Evolutionary conservation across 331 rosid species (phyloP).

Genomic region (Malus hybrid): DNA sequence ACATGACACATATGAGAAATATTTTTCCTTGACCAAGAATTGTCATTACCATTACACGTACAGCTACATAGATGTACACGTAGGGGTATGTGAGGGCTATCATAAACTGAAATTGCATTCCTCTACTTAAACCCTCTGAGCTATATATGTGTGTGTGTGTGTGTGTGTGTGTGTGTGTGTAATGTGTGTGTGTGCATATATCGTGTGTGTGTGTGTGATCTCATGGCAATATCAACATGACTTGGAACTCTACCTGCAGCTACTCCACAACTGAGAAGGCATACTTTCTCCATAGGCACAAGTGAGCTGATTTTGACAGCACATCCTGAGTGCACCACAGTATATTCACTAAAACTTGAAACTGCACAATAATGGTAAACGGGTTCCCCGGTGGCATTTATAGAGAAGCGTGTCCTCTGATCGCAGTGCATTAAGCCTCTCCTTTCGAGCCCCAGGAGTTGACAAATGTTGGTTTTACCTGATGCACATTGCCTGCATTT

Average conservation of each 20-base stretch:
- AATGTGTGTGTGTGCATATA: background rate
- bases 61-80: background rate
- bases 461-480: slow-evolving; percentile 75
- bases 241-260: slow-evolving; percentile 68
- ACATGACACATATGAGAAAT: background rate
- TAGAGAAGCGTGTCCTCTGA: slow-evolving; percentile 77
- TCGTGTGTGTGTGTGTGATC: background rate
- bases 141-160: too few relatives aligned
- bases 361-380: slow-evolving; percentile 91
- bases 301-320: slow-evolving; percentile 66
- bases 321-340: slow-evolving; percentile 95
- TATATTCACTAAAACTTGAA: slow-evolving; percentile 93
- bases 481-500: slow-evolving; percentile 64
- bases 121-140: background rate
- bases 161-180: too few relatives aligned
- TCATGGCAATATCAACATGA: background rate
- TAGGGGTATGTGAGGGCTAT: background rate
- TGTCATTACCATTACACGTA: background rate
- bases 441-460: slow-evolving; percentile 81
- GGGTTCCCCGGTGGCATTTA: slow-evolving; percentile 62
- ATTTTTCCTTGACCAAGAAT: background rate
- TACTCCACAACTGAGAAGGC: slow-evolving; percentile 92
- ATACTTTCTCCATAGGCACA: slow-evolving; percentile 75
- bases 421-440: slow-evolving; percentile 92
- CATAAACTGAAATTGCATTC: background rate